Conservation (phyloP, 2,329 filamentous ascomycete genomes). For the Sporothrix curviconia region DNA sequence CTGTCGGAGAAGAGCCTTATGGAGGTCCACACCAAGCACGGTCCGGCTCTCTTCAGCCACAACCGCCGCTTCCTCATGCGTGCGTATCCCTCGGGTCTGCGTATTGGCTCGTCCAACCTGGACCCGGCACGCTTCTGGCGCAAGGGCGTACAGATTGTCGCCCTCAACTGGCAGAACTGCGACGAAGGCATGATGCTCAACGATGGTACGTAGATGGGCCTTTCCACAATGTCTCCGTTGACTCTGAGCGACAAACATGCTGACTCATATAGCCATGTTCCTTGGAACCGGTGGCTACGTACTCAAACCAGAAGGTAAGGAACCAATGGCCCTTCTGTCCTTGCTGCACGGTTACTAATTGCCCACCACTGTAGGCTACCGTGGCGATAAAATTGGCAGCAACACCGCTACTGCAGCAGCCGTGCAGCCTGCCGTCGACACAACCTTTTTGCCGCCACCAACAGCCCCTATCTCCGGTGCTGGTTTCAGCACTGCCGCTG, state of each 20-base stretch:
- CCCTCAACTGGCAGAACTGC: slow-evolving; percentile 87
- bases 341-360: neutral
- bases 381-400: slow-evolving; percentile 26
- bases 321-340: too few species aligned
- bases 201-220: slow-evolving; percentile 62
- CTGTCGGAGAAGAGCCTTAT: slow-evolving; percentile 59
- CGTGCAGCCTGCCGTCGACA: slow-evolving; percentile 5
- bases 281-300: slow-evolving; percentile 76
- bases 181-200: slow-evolving; percentile 96
- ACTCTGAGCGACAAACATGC: neutral
- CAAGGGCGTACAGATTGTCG: slow-evolving; percentile 82
- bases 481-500: neutral
- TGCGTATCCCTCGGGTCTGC: slow-evolving; percentile 76
- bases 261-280: slow-evolving; percentile 22
- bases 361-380: slow-evolving; percentile 29
- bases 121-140: slow-evolving; percentile 83
- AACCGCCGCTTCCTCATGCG: slow-evolving; percentile 80
- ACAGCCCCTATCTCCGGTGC: neutral
- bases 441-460: slow-evolving; percentile 13
- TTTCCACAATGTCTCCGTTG: neutral
- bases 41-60: slow-evolving; percentile 62
- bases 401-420: too few species aligned
- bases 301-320: slow-evolving; percentile 65
- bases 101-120: slow-evolving; percentile 78
- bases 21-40: slow-evolving; percentile 46